Evolutionary conservation across 2,329 filamentous ascomycete species (phyloP).

Genomic region (Diplodia seriata): DNA sequence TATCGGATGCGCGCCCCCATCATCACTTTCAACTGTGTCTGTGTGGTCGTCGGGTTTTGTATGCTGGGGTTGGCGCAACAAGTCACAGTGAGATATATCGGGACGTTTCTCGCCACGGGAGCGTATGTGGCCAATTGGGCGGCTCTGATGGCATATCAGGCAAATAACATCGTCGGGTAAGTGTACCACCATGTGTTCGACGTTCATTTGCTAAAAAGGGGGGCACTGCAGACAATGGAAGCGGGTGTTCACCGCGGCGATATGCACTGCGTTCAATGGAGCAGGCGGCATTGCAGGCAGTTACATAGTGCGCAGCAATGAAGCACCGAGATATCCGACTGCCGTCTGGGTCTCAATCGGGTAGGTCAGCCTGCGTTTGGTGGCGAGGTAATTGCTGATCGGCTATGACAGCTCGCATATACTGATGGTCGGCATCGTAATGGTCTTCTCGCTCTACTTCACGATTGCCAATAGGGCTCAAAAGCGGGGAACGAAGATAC

Average conservation of each 20-base stretch:
- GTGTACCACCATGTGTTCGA: background rate
- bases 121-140: slow-evolving; percentile 75
- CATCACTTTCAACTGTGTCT: slow-evolving; percentile 69
- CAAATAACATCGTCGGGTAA: slow-evolving; percentile 63
- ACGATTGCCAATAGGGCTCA: slow-evolving; percentile 59
- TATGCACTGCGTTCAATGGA: slow-evolving; percentile 67
- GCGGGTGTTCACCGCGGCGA: slow-evolving; percentile 66
- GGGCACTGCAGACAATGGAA: slow-evolving; percentile 65
- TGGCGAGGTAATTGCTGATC: slow-evolving; percentile 10
- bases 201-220: slow-evolving; percentile 37
- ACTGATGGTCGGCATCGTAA: slow-evolving; percentile 63
- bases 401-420: slow-evolving; percentile 57
- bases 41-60: slow-evolving; percentile 67
- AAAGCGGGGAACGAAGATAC: slow-evolving; percentile 53
- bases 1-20: slow-evolving; percentile 67
- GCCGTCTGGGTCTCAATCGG: slow-evolving; percentile 73
- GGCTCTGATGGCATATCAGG: slow-evolving; percentile 67
- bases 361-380: slow-evolving; percentile 36
- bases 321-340: slow-evolving; percentile 69
- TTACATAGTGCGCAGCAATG: slow-evolving; percentile 67
- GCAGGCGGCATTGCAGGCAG: slow-evolving; percentile 70
- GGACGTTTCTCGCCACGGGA: slow-evolving; percentile 70
- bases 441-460: slow-evolving; percentile 61
- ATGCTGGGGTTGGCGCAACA: slow-evolving; percentile 69
- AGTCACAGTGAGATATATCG: slow-evolving; percentile 68